Conservation (phyloP, 768 basidiomycete genomes). For the Phanerochaete sordida region DNA sequence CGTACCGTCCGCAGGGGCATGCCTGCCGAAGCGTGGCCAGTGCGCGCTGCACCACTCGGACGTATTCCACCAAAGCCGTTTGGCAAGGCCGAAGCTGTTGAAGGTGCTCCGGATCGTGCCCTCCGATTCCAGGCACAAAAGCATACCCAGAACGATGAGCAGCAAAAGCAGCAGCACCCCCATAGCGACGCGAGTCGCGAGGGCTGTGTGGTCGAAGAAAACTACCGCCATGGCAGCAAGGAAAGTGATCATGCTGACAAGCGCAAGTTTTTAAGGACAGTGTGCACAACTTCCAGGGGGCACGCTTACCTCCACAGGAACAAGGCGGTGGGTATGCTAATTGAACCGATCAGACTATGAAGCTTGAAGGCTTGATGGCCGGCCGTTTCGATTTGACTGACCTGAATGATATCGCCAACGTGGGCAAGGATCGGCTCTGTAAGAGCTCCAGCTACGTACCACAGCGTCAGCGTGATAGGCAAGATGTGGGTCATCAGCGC, state of each 20-base stretch:
- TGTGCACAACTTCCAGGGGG: neutral
- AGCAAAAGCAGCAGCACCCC: neutral
- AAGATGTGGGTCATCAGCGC: no score
- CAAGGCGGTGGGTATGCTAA: conserved; percentile 23
- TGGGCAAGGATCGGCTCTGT: no score
- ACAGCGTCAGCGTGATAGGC: no score
- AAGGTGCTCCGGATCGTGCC: neutral
- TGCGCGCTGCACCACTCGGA: neutral
- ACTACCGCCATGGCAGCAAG: conserved; percentile 6
- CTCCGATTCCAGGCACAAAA: neutral
- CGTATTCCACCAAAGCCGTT: neutral
- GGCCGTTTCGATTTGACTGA: no score
- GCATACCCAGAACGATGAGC: neutral
- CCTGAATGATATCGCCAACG: conserved; percentile 23
- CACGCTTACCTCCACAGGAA: conserved; percentile 22
- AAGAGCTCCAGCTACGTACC: no score
- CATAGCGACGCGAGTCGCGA: conserved; percentile 1
- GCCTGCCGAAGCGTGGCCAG: neutral
- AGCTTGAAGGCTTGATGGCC: no score
- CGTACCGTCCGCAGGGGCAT: neutral
- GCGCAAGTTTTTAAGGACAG: neutral
- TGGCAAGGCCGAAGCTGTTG: neutral
- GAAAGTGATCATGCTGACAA: conserved; percentile 12
- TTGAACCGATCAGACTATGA: no score
- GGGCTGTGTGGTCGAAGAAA: conserved; percentile 5